Conservation (phyloP, 2,329 filamentous ascomycete species). For the Leptodontidium sp. region DNA sequence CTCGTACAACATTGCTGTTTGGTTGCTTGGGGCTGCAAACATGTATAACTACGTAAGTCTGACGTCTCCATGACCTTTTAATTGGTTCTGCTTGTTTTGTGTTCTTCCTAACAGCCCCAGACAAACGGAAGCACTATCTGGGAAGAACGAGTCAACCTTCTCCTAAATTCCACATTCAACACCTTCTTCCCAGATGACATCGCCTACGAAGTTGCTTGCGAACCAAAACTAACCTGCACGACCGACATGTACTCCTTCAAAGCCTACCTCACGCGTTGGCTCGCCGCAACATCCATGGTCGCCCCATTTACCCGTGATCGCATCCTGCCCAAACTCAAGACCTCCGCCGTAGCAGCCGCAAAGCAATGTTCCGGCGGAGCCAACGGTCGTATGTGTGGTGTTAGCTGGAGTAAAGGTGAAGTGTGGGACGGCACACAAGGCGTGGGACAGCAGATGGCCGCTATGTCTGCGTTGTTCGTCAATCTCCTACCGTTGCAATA, state of each 20-base stretch:
- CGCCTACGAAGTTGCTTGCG: slow-evolving; percentile 69
- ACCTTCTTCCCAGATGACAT: slow-evolving; percentile 56
- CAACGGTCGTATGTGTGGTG: slow-evolving; percentile 67
- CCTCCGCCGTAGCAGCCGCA: slow-evolving; percentile 63
- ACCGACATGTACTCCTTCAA: slow-evolving; percentile 73
- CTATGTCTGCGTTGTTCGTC: slow-evolving; percentile 62
- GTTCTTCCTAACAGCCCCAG: slow-evolving; percentile 30
- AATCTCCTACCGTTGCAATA: slow-evolving; percentile 49
- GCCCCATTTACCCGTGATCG: slow-evolving; percentile 63
- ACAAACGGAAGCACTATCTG: slow-evolving; percentile 49
- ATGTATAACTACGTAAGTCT: slow-evolving; percentile 57
- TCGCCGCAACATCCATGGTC: slow-evolving; percentile 63
- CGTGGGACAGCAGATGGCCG: slow-evolving; percentile 72
- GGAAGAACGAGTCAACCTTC: slow-evolving; percentile 48
- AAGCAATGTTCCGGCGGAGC: slow-evolving; percentile 65
- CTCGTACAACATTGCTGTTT: slow-evolving; percentile 75
- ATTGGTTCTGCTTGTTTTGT: too few species aligned
- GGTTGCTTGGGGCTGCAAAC: slow-evolving; percentile 60
- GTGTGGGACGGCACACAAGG: slow-evolving; percentile 55
- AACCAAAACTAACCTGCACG: slow-evolving; percentile 61
- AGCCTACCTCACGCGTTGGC: slow-evolving; percentile 68
- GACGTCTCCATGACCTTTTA: slow-evolving; percentile 62
- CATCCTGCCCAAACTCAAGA: slow-evolving; percentile 62
- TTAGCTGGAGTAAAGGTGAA: slow-evolving; percentile 62
- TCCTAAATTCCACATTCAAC: slow-evolving; percentile 47